Evolutionary conservation across 2,329 filamentous ascomycete species (phyloP), one percentile per base, ranked within the genome.

Genomic region (Sporothrix euskadiensis): DNA sequence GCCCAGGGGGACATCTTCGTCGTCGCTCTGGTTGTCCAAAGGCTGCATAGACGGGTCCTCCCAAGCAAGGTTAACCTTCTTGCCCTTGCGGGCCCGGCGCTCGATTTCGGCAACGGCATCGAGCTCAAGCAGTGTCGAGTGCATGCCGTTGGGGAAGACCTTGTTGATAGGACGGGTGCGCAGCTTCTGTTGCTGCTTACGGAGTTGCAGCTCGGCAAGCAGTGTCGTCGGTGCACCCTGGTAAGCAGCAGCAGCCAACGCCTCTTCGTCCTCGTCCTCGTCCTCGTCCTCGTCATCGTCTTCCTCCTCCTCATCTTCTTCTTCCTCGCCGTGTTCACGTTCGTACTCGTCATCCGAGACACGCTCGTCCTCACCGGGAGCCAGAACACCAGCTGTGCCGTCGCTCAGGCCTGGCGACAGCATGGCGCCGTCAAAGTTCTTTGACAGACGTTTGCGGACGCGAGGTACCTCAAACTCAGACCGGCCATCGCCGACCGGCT

Each of bases 41-140:
- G 80, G 78, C 72, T 87, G 84, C 8, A 84, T 83, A 14, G 83
- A 82, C 0, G 87, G 87, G 69, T 92, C 91, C 81, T 98, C 94
- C 96, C 96, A 99, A 1, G 95, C 96, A 47, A 99, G 86, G 74
- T 93, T 93, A 47, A 97, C 89, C 73, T 91, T 92, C 79, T 92
- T 92, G 73, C 88, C 87, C 78, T 91, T 88, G 52, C 95, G 89
- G 39, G 91, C 87, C 76, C 91, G 90, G 77, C 90, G 91, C 80
- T 97, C 92, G 32, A 94, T 88, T 81, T 98, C 92, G 30, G 93
- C 93, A 39, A 98, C 93, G 0, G 94, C 92, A 79, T 99, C 95
- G 77, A 98, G 88, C 80, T 99, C 90, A 0, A 99, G 85, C 4
- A 99, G 86, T 0, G 96, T 99, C 16, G 93, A 93, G 76, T 96